Conservation (phyloP, 257 asterid genomes). For the Solanum rostratum region DNA sequence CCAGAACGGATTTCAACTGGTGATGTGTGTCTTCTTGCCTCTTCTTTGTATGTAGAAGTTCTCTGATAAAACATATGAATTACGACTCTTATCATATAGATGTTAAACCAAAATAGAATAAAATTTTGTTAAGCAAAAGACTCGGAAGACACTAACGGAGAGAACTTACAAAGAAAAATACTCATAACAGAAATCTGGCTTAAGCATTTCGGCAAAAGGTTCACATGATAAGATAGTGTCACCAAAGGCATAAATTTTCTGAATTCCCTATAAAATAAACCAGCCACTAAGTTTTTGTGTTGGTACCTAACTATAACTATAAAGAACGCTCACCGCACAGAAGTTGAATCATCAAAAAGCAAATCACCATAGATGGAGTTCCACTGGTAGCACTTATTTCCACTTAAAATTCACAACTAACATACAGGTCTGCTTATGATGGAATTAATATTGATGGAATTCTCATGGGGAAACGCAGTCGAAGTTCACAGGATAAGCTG, state of each 20-base stretch:
- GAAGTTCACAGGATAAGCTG: not conserved
- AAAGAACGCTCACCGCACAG: not conserved
- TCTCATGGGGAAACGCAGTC: not conserved
- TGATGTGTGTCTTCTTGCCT: conserved; percentile 53
- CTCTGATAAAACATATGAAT: conserved; percentile 31
- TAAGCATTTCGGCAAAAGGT: not conserved
- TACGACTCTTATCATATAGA: not conserved
- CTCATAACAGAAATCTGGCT: not conserved
- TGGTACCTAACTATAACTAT: not conserved
- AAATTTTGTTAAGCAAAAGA: not conserved
- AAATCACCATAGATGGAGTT: too few species aligned
- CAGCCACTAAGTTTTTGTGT: not conserved
- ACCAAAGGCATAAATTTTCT: not conserved
- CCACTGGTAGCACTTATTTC: too few species aligned
- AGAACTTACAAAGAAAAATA: not conserved
- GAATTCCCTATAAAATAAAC: not conserved
- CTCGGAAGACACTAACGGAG: not conserved
- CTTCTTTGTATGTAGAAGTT: conserved; percentile 49
- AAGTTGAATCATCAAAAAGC: too few species aligned
- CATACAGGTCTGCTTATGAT: not conserved
- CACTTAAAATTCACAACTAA: not conserved
- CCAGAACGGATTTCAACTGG: conserved; percentile 44
- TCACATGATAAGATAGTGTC: not conserved
- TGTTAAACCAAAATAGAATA: not conserved
- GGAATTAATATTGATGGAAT: not conserved